phyloP scores from a whole-genome alignment of 1,139 yeast species.

The Petasospora rhodanensis region DNA sequence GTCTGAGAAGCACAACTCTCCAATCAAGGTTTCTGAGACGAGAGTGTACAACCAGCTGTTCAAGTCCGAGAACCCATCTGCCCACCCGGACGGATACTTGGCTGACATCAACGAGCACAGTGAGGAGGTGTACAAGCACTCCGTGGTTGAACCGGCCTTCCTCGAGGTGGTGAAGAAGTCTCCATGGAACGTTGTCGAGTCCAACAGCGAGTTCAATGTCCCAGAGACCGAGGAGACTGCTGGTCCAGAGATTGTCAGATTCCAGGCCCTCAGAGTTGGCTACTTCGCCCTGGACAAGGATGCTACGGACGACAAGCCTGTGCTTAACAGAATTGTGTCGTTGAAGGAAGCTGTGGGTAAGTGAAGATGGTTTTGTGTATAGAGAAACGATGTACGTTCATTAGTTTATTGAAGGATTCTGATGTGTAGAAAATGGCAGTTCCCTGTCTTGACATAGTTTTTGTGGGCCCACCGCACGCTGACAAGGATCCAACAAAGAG shows the following conservation, averaged over 20 bases:
- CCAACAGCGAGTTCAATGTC: constrained; percentile 57
- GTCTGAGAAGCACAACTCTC: constrained; percentile 53
- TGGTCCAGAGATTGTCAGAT: constrained; percentile 81
- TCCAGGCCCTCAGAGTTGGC: constrained; percentile 97
- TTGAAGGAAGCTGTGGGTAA: constrained; percentile 20
- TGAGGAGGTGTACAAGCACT: constrained; percentile 59
- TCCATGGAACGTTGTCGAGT: constrained; percentile 70
- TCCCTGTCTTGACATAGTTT: no score
- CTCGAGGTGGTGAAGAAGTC: constrained; percentile 60
- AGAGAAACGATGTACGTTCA: no score
- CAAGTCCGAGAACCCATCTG: constrained; percentile 85
- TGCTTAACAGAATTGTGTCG: constrained; percentile 27
- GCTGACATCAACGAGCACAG: constrained; percentile 79
- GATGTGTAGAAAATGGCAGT: no score
- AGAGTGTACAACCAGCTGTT: constrained; percentile 86
- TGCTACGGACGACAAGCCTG: constrained; percentile 49
- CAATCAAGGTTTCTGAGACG: constrained; percentile 64
- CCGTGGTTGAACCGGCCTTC: constrained; percentile 79
- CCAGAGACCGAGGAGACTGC: constrained; percentile 50
- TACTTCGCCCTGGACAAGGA: constrained; percentile 92
- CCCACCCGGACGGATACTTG: constrained; percentile 83
- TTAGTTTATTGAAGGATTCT: no score
- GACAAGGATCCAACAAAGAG: no score
- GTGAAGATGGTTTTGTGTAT: not conserved
- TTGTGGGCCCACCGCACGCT: no score